These are phyloP conservation scores for Pythium pyrilobum DNA, from an alignment of 352 stramenopile species.

Conservation along the genomic window DNA sequence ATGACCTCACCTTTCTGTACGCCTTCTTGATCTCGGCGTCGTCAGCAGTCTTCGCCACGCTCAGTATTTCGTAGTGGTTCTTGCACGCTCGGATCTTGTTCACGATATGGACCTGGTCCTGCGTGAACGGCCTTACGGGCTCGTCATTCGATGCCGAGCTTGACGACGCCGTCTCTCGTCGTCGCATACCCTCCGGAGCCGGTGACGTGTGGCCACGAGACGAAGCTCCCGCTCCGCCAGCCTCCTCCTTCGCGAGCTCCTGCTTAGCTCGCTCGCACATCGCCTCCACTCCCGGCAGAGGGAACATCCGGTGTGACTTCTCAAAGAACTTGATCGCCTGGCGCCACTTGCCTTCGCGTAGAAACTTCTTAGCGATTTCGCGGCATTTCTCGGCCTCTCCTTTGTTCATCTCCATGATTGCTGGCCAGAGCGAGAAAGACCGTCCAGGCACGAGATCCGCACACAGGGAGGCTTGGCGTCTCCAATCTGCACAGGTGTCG, in stretches of 20 bases:
- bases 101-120: constrained; percentile 79
- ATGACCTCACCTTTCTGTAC: constrained; percentile 74
- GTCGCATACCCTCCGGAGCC: constrained; percentile 30
- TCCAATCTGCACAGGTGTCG: too few relatives aligned
- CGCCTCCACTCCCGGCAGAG: constrained; percentile 77
- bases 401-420: constrained; percentile 91
- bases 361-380: constrained; percentile 84
- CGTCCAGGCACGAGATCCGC: too few relatives aligned
- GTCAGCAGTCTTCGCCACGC: constrained; percentile 59
- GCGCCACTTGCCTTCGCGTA: constrained; percentile 79
- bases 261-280: constrained; percentile 66
- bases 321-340: constrained; percentile 92
- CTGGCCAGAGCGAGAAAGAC: too few relatives aligned
- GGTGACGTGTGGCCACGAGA: neutral
- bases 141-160: constrained; percentile 31
- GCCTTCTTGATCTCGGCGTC: constrained; percentile 90
- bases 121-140: constrained; percentile 57
- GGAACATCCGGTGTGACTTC: constrained; percentile 88
- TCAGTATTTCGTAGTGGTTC: constrained; percentile 87
- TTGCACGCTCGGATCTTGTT: constrained; percentile 86
- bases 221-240: constrained; percentile 23
- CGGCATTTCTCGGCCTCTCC: constrained; percentile 90
- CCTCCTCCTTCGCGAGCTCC: constrained; percentile 47
- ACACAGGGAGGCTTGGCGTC: too few relatives aligned
- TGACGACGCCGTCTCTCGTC: constrained; percentile 22